A percentile compares a stretch with the other conserved stretches of the same genome.
Evolutionary conservation across 179 eudicot species (phyloP).

Genomic region (Nepenthes alata): DNA sequence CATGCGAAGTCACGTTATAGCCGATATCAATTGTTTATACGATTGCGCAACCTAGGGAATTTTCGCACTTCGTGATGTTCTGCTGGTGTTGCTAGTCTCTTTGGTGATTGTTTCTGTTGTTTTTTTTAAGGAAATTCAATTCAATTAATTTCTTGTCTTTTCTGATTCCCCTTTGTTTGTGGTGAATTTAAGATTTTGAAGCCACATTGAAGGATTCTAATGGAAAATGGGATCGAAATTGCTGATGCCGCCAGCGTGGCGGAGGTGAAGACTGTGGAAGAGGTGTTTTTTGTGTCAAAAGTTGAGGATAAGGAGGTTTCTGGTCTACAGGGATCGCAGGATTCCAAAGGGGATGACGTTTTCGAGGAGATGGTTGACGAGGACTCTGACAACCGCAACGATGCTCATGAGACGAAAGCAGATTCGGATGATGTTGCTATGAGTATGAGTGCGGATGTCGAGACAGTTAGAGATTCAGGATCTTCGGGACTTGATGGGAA

Average conservation of each 20-base stretch:
- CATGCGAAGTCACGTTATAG: background rate
- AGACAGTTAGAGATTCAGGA: slow-evolving; percentile 8
- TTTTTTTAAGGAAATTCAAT: background rate
- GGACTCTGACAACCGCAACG: slow-evolving; percentile 13
- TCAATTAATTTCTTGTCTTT: background rate
- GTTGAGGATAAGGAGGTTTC: slow-evolving; percentile 16
- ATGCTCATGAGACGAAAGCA: slow-evolving; percentile 10
- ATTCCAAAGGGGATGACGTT: slow-evolving; percentile 35
- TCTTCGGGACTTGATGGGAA: slow-evolving; percentile 18
- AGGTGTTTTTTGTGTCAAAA: slow-evolving; percentile 16
- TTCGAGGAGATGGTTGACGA: slow-evolving; percentile 48
- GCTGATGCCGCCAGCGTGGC: slow-evolving; percentile 24
- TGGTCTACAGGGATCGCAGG: slow-evolving; percentile 25
- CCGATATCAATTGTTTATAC: too few relatives aligned
- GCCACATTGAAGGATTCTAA: slow-evolving; percentile 18
- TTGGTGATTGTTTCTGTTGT: background rate
- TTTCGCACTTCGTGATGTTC: background rate
- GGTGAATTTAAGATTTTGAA: slow-evolving; percentile 23
- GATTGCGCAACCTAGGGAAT: background rate
- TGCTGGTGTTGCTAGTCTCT: background rate
- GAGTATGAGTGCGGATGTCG: slow-evolving; percentile 10
- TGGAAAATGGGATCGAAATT: slow-evolving; percentile 52
- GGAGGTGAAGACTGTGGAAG: slow-evolving; percentile 15
- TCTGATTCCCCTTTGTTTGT: slow-evolving; percentile 2
- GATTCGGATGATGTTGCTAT: slow-evolving; percentile 14